Evolutionary conservation across 139 green algal genomes (phyloP), one percentile per base, ranked within the genome.

Genomic region (Yamagishiella unicocca): DNA sequence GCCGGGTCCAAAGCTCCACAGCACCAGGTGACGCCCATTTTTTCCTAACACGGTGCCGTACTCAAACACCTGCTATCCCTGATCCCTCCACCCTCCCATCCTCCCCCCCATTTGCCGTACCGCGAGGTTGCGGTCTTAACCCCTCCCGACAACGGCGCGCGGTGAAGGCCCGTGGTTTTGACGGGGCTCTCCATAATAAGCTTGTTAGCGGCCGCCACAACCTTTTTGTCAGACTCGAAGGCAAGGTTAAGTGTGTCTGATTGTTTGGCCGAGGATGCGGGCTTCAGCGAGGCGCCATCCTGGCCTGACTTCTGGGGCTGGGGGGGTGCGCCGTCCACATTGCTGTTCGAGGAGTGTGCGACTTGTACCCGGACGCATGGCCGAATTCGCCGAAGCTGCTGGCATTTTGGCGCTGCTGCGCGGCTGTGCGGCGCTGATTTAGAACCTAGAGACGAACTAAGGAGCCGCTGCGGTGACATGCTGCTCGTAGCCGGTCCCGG

Each of bases 101-200:
- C 9, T 10, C 9, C 19, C 58, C 58, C 19, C 19, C 14, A 9
- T 9, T 12, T 27, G 58, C 14, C 76, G 43, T 46, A 93, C 80
- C 74, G 88, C 14, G 77, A 42, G 7, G 97, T 98, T 14, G 97
- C 97, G 73, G 92, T 98, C 77, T 97, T 94, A 42, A 99, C 96
- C 27, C 97, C 96, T 5, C 95, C 96, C 31, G 93, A 95, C 40
- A 97, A 91, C 21, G 96, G 96, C 25, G 93, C 93, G 2, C 95
- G 90, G 70, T 92, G 92, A 72, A 98, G 88, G 4, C 96, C 95
- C 40, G 88, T 95, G 2, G 90, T 95, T 80, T 91, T 91, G 25
- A 90, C 61, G 24, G 87, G 83, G 45, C 64, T 90, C 31, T 80
- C 83, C 61, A 75, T 75, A 42, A 75, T 61, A 17, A 84, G 55